Percentiles rank a stretch among this genome's conserved stretches.
These are phyloP conservation scores for Calonectria honghensis DNA, from an alignment of 2,329 filamentous ascomycete genomes.

Conservation along the genomic window DNA sequence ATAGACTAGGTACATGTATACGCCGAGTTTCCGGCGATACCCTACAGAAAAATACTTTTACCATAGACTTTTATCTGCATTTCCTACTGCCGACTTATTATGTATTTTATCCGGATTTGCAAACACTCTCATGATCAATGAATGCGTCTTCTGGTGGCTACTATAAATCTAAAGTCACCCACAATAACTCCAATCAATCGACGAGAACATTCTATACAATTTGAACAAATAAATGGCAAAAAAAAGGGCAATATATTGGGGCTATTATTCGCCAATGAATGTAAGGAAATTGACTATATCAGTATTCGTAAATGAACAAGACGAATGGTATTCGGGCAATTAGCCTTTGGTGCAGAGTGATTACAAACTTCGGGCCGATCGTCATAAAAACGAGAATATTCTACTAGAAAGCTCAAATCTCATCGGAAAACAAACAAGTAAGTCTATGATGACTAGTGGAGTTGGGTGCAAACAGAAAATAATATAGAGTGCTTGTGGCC, in stretches of 20 bases:
- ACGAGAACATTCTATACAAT: neutral
- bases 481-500: neutral
- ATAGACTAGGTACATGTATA: slow-evolving; percentile 13
- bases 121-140: neutral
- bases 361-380: neutral
- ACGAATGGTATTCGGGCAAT: too few relatives aligned
- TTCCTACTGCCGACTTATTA: neutral
- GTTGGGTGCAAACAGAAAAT: neutral
- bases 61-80: neutral
- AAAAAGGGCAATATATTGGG: too few relatives aligned
- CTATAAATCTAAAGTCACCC: neutral
- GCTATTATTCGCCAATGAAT: neutral
- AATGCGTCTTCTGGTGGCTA: neutral
- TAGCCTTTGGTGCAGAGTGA: neutral
- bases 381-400: neutral
- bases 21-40: slow-evolving; percentile 18
- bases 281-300: neutral
- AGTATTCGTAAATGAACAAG: too few relatives aligned
- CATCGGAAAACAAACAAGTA: too few relatives aligned
- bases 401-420: neutral
- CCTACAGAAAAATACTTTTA: neutral
- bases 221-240: neutral
- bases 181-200: neutral
- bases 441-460: neutral
- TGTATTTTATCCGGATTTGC: neutral